Evolutionary conservation across 495 filamentous ascomycete species (phyloP).

Genomic region (Penicillium crystallinum): DNA sequence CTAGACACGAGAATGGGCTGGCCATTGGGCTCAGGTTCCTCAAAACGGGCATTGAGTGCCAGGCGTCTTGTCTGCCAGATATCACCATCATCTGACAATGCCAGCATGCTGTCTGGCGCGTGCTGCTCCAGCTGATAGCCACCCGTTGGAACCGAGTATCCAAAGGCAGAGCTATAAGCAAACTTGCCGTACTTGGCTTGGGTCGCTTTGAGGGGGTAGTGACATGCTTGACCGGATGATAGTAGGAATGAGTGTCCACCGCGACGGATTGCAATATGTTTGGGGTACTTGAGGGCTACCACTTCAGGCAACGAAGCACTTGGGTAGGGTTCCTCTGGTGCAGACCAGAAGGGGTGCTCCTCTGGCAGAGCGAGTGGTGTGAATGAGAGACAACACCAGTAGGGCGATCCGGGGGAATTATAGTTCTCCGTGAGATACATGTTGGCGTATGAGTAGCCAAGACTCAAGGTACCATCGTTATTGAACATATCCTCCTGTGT

Average conservation of each 20-base stretch:
- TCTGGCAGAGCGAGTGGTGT: conserved; percentile 62
- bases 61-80: conserved; percentile 70
- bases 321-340: conserved; percentile 57
- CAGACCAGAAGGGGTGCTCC: conserved; percentile 70
- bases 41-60: conserved; percentile 53
- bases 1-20: conserved; percentile 55
- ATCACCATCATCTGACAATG: conserved; percentile 73
- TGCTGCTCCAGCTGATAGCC: conserved; percentile 71
- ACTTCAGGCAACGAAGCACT: conserved; percentile 46
- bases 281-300: conserved; percentile 57
- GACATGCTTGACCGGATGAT: conserved; percentile 69
- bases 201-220: conserved; percentile 72
- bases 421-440: conserved; percentile 79
- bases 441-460: conserved; percentile 75
- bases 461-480: conserved; percentile 64
- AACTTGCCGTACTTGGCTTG: conserved; percentile 80
- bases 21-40: conserved; percentile 41
- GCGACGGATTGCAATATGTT: conserved; percentile 58
- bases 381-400: conserved; percentile 76
- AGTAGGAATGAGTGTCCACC: conserved; percentile 68
- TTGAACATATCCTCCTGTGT: conserved; percentile 68
- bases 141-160: conserved; percentile 71
- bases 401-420: conserved; percentile 63
- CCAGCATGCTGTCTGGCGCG: conserved; percentile 68
- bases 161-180: conserved; percentile 69